phyloP scores from a whole-genome alignment of 768 basidiomycete genomes.

The Boletus sp. region DNA sequence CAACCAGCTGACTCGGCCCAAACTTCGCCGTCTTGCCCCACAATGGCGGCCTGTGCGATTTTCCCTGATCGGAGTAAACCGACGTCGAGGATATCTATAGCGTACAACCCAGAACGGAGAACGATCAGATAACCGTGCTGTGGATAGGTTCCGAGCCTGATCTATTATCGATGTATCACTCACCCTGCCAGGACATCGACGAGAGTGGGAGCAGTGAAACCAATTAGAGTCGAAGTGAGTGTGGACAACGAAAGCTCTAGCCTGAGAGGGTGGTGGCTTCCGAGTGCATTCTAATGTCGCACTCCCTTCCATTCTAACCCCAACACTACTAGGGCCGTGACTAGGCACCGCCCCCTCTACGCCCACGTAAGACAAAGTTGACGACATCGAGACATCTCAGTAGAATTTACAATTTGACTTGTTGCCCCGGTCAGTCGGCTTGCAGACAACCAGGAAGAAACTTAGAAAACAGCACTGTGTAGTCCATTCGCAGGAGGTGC shows the following conservation, averaged over 20 bases:
- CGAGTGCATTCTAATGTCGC: background rate
- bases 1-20: conserved; percentile 32
- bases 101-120: background rate
- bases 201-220: background rate
- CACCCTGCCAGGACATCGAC: conserved; percentile 30
- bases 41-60: conserved; percentile 65
- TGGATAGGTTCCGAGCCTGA: background rate
- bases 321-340: too few species aligned
- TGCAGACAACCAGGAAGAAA: too few species aligned
- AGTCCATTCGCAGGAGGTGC: too few species aligned
- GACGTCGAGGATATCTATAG: conserved; percentile 75
- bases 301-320: too few species aligned
- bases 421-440: too few species aligned
- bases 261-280: background rate
- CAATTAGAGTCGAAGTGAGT: background rate
- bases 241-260: background rate
- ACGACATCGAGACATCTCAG: too few species aligned
- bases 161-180: conserved; percentile 1
- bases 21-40: conserved; percentile 30
- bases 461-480: too few species aligned
- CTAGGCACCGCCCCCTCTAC: background rate
- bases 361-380: too few species aligned
- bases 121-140: background rate
- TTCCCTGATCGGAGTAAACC: conserved; percentile 75
- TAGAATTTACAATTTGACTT: too few species aligned